Evolutionary conservation across 345 rosid genomes (phyloP).

Genomic region (Microcos paniculata): DNA sequence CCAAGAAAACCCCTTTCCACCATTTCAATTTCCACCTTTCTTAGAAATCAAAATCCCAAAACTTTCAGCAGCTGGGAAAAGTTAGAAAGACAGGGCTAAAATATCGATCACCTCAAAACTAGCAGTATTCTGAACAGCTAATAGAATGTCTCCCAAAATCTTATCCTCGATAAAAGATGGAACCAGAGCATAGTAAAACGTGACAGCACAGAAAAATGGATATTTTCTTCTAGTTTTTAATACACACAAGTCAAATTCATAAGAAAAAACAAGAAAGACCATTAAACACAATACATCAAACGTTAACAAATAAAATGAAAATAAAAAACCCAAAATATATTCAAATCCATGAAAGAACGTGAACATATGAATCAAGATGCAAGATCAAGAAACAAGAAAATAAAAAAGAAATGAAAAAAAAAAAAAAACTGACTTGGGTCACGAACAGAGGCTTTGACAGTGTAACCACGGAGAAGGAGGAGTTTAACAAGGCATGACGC

Average conservation of each 20-base stretch:
- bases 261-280: background rate
- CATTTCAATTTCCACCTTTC: background rate
- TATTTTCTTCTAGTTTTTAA: background rate
- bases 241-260: background rate
- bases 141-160: background rate
- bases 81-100: background rate
- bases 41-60: background rate
- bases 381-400: background rate
- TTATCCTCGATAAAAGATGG: background rate
- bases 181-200: background rate
- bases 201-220: background rate
- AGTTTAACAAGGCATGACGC: slow-evolving; percentile 56
- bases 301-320: background rate
- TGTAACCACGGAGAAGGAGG: slow-evolving; percentile 47
- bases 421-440: slow-evolving; percentile 37
- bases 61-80: background rate
- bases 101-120: background rate
- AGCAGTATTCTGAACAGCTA: background rate
- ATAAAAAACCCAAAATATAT: background rate
- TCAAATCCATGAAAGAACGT: background rate
- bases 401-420: background rate
- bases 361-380: background rate
- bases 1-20: background rate
- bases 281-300: background rate
- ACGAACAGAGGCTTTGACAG: slow-evolving; percentile 45